These are phyloP conservation scores for Apiotrichum mycotoxinovorans DNA, from an alignment of 1,284 basidiomycete species.

Conservation along the genomic window DNA sequence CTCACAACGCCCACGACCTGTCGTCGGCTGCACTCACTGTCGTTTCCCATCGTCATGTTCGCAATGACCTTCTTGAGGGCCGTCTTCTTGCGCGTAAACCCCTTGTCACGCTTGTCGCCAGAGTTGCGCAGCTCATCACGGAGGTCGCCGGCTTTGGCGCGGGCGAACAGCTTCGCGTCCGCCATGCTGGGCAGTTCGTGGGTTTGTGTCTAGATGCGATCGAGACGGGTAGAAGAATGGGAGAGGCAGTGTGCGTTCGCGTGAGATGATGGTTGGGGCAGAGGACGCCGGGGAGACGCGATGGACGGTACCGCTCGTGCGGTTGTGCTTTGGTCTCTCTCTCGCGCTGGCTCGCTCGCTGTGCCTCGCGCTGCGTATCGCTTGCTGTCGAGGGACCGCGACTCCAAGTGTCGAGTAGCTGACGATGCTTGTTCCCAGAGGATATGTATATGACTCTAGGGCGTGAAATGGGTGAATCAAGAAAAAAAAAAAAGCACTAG, in stretches of 20 bases:
- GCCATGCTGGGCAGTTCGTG: constrained; percentile 36
- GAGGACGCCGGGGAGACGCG: no score
- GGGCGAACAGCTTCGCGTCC: constrained; percentile 55
- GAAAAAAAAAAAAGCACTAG: no score
- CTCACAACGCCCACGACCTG: no score
- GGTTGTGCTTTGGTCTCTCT: no score
- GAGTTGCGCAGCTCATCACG: constrained; percentile 77
- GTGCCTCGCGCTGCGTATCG: no score
- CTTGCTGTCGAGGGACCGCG: no score
- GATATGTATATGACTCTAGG: no score
- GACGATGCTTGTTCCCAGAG: no score
- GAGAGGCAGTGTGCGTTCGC: neutral
- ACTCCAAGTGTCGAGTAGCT: no score
- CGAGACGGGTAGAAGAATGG: neutral
- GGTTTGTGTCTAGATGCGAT: neutral
- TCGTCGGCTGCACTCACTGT: constrained; percentile 84
- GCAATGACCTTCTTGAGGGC: constrained; percentile 94
- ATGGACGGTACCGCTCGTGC: no score
- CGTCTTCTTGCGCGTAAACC: constrained; percentile 81
- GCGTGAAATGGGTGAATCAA: no score
- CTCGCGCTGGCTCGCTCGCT: no score
- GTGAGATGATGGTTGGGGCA: neutral
- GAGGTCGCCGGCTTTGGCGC: constrained; percentile 84
- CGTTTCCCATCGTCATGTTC: constrained; percentile 95
- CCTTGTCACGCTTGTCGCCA: constrained; percentile 84